Conservation (phyloP, 345 rosid genomes). For the Psidium guajava region DNA sequence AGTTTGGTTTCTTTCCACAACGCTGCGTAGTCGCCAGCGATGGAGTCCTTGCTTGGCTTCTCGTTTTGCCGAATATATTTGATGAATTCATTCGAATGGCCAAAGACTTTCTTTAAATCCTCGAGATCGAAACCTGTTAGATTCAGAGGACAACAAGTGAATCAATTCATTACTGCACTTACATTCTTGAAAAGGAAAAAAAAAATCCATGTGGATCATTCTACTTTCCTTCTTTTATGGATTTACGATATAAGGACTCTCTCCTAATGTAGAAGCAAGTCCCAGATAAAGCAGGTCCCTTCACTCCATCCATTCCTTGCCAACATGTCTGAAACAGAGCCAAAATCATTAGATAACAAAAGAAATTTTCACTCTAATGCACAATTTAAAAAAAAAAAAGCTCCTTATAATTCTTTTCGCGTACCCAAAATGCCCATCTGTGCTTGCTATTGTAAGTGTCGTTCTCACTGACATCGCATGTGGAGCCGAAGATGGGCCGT, state of each 20-base stretch:
- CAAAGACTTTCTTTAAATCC: constrained; percentile 7
- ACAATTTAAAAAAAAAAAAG: not conserved
- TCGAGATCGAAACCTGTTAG: constrained; percentile 1
- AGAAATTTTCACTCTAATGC: not conserved
- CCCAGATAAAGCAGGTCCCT: constrained; percentile 27
- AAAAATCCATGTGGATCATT: not conserved
- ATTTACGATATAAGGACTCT: constrained; percentile 7
- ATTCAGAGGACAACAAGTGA: not conserved
- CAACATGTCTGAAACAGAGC: not conserved
- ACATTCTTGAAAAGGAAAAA: not conserved
- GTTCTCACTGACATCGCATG: constrained; percentile 26
- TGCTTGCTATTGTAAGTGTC: constrained; percentile 33
- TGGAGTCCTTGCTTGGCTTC: not conserved
- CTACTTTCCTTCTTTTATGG: not conserved
- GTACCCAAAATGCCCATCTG: constrained; percentile 16
- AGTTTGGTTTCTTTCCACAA: constrained; percentile 3
- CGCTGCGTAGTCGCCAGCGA: not conserved
- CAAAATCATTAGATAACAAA: not conserved
- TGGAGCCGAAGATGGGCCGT: constrained; percentile 31
- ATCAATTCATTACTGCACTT: not conserved
- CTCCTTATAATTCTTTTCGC: not conserved
- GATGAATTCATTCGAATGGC: constrained; percentile 21
- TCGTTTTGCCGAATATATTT: not conserved
- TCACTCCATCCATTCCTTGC: constrained; percentile 24
- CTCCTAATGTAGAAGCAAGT: constrained; percentile 33